Conservation (phyloP, 2,329 filamentous ascomycete species). For the Exophiala alcalophila region DNA sequence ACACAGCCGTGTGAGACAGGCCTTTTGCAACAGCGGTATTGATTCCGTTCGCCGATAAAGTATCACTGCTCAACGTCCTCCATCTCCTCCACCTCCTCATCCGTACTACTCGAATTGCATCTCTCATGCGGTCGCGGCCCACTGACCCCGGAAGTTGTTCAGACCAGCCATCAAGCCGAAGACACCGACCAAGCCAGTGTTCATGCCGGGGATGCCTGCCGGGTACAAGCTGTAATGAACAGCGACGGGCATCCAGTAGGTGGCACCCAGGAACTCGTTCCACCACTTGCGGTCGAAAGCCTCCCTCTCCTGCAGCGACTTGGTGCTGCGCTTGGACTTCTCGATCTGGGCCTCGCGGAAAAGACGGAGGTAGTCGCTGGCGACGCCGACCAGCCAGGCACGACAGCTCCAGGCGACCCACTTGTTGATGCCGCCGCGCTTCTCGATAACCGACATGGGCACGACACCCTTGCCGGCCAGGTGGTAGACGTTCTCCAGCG, state of each 20-base stretch:
- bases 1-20: too few relatives aligned
- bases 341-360: conserved; percentile 42
- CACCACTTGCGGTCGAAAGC: conserved; percentile 32
- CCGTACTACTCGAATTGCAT: too few relatives aligned
- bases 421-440: conserved; percentile 49
- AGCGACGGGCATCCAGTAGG: conserved; percentile 71
- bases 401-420: conserved; percentile 71
- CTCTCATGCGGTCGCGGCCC: conserved; percentile 40
- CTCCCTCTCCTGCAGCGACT: conserved; percentile 22
- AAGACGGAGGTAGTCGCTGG: conserved; percentile 69
- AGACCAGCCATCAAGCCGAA: conserved; percentile 54
- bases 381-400: conserved; percentile 77
- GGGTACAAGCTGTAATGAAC: conserved; percentile 73
- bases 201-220: conserved; percentile 58
- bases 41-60: too few relatives aligned
- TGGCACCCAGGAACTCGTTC: conserved; percentile 33
- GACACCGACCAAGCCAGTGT: conserved; percentile 54
- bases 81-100: too few relatives aligned
- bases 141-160: conserved; percentile 45
- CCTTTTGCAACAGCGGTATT: too few relatives aligned
- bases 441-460: conserved; percentile 40
- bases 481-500: conserved; percentile 79
- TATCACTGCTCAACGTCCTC: too few relatives aligned
- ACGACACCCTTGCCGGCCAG: conserved; percentile 71
- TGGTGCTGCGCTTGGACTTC: conserved; percentile 19